Base-by-base conservation (phyloP, 176 grass and related monocot species). In the Hsuehochloa calcarea region DNA sequence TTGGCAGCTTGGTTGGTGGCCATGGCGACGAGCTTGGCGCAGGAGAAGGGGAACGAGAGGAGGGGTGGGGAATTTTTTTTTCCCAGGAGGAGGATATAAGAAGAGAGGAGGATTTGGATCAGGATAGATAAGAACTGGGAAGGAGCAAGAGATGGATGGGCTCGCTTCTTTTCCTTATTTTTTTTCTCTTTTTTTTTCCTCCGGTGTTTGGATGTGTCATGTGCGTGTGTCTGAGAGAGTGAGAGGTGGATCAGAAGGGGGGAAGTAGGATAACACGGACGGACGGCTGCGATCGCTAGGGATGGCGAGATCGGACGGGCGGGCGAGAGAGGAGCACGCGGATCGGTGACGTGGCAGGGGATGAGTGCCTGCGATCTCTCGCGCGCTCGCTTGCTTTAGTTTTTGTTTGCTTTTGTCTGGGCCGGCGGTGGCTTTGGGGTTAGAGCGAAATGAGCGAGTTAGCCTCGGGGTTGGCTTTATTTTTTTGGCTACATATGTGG, bases 261-360 rank as follows among this genome's bases (percentile, higher is more conserved):
- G 59, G n/a, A n/a, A 13, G 26, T 65, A 56, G 45, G 14, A 27
- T 60, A 52, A 20, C 70, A 39, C 8, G 0, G 0, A 16, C 69
- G 85, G 68, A 92, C 89, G 85, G 85, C 0, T 2, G 0, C 0
- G 89, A 95, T 98, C 1, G 0, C 0, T 34, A 4, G 0, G 45
- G 45, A 6, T 5, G 76, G 19, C 7, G 2, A 6, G 34, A 93
- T 95, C 89, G 71, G 66, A 80, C 72, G 78, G 87, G 2, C 1
- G 0, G 0, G n/a, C 31, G 50, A 17, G 3, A 0, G 8, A n/a
- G 23, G 17, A 58, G 59, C 95, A 90, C 91, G 60, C 89, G 89
- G 93, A 95, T 98, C 76, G 89, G 10, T 98, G 93, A 91, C 93
- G 77, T 98, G 92, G 89, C 46, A 11, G 4, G 59, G 59, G 37